Evolutionary conservation across 2,329 filamentous ascomycete genomes (phyloP).

Genomic region (Coniochaeta ligniaria): DNA sequence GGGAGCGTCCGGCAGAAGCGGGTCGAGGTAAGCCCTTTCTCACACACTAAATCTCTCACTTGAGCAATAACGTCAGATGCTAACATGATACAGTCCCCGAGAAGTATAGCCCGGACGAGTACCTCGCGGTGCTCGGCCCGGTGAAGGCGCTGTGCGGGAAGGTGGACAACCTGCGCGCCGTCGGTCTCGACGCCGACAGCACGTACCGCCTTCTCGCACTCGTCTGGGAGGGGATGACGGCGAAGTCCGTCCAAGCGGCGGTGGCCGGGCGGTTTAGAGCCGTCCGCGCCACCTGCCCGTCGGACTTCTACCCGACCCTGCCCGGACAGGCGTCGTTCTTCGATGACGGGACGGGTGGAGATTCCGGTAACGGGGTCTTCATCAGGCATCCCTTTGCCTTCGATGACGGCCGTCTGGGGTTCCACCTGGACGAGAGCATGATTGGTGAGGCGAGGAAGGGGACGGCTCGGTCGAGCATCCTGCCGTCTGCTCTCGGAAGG

Average conservation of each 20-base stretch:
- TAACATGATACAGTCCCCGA: constrained; percentile 1
- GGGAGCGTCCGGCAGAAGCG: background rate
- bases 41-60: background rate
- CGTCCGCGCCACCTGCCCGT: constrained; percentile 3
- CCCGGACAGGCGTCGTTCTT: constrained; percentile 11
- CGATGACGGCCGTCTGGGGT: background rate
- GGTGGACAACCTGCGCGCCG: constrained; percentile 8
- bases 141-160: constrained; percentile 8
- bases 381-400: constrained; percentile 5
- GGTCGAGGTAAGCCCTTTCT: background rate
- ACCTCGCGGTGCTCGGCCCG: constrained; percentile 10
- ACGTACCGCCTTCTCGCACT: constrained; percentile 8
- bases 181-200: constrained; percentile 7
- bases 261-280: background rate
- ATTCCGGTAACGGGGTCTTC: background rate
- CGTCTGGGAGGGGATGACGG: constrained; percentile 8
- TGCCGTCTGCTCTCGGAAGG: background rate
- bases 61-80: background rate
- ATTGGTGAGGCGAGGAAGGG: background rate
- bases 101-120: constrained; percentile 6
- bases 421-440: background rate
- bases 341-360: constrained; percentile 6
- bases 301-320: constrained; percentile 8
- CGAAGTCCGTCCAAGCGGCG: background rate
- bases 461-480: background rate